These are phyloP conservation scores for Smithsoniella earleae DNA, from an alignment of 163 green algal genomes.

Conservation along the genomic window DNA sequence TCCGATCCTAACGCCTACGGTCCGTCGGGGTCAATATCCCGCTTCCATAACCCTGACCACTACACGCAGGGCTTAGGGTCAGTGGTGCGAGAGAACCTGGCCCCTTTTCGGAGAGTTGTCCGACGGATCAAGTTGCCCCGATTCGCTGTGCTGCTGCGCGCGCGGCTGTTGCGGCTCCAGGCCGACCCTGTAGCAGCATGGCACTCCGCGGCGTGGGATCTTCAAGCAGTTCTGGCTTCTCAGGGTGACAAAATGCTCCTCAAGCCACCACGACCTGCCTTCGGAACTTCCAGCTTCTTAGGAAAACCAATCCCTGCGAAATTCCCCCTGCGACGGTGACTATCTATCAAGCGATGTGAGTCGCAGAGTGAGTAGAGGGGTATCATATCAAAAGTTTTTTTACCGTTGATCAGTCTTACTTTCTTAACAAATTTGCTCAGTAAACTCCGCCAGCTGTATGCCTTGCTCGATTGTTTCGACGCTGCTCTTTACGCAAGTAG, in stretches of 20 bases:
- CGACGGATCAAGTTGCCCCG: neutral
- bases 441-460: no score
- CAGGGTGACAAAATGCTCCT: neutral
- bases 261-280: neutral
- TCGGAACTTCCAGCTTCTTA: slow-evolving; percentile 8
- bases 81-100: slow-evolving; percentile 17
- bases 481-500: no score
- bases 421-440: no score
- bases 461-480: no score
- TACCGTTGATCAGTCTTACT: no score
- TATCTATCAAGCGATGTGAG: no score
- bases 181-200: slow-evolving; percentile 14
- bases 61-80: slow-evolving; percentile 45
- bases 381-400: no score
- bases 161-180: neutral
- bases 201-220: slow-evolving; percentile 27
- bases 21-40: slow-evolving; percentile 63
- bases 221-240: slow-evolving; percentile 2
- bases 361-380: no score
- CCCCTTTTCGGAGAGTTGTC: neutral
- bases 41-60: slow-evolving; percentile 93
- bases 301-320: no score
- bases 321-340: no score
- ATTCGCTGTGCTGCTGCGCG: neutral
- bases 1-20: slow-evolving; percentile 74